These are phyloP conservation scores for Collybia nuda DNA, from an alignment of 768 basidiomycete species.

Conservation along the genomic window DNA sequence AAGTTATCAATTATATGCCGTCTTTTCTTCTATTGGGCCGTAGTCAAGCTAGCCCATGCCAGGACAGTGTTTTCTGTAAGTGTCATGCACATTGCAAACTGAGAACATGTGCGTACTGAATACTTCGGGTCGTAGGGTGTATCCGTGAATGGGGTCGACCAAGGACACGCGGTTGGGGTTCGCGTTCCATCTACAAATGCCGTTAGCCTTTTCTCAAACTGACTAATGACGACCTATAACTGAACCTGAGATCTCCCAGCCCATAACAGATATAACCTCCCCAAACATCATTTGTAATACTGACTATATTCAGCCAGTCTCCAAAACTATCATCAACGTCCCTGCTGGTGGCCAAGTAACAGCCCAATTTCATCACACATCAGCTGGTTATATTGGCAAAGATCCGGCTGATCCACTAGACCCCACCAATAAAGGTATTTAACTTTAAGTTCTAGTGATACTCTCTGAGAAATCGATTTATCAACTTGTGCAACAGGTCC, in stretches of 20 bases:
- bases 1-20: too few relatives aligned
- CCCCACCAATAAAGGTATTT: conserved; percentile 31
- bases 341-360: conserved; percentile 39
- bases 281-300: conserved; percentile 44
- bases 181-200: conserved; percentile 39
- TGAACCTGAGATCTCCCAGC: conserved; percentile 19
- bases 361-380: conserved; percentile 40
- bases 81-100: neutral
- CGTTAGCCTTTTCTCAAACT: conserved; percentile 17
- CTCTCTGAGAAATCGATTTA: neutral
- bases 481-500: conserved; percentile 33
- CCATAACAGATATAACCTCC: conserved; percentile 44
- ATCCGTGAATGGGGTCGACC: conserved; percentile 46
- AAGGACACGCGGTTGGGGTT: conserved; percentile 43
- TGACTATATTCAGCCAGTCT: conserved; percentile 32
- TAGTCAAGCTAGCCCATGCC: conserved; percentile 23
- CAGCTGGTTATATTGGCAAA: conserved; percentile 29
- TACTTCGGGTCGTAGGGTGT: conserved; percentile 25
- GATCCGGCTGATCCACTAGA: conserved; percentile 42
- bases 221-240: conserved; percentile 13
- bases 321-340: conserved; percentile 30
- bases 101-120: neutral
- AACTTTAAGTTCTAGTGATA: too few relatives aligned
- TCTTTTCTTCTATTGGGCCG: neutral
- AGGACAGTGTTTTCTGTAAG: conserved; percentile 46